phyloP scores from a whole-genome alignment of 2,329 filamentous ascomycete genomes.

The Xylariaceae sp. region DNA sequence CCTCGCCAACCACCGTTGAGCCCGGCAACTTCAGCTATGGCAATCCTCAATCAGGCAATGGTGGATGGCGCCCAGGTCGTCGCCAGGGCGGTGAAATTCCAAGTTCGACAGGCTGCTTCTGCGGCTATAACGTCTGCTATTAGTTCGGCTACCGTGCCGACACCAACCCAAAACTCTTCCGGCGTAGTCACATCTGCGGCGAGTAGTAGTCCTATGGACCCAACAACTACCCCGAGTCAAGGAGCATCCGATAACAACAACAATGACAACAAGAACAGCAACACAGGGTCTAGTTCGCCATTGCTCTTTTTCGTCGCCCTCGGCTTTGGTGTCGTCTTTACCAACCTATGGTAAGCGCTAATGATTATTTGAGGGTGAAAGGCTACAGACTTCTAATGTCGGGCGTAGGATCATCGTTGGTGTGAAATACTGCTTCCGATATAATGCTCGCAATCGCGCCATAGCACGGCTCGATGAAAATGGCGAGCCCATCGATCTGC shows the following conservation, averaged over 20 bases:
- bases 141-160: constrained; percentile 19
- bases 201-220: constrained; percentile 14
- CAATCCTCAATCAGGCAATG: constrained; percentile 45
- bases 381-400: constrained; percentile 25
- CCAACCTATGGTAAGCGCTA: constrained; percentile 88
- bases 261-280: constrained; percentile 40
- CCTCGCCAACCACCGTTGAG: neutral
- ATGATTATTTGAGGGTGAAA: constrained; percentile 1
- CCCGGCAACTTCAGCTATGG: constrained; percentile 39
- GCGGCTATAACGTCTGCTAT: constrained; percentile 15
- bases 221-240: constrained; percentile 18
- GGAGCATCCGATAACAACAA: constrained; percentile 31
- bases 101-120: constrained; percentile 30
- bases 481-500: constrained; percentile 86
- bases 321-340: constrained; percentile 97
- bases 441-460: constrained; percentile 90
- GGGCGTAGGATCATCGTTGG: constrained; percentile 91
- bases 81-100: constrained; percentile 43
- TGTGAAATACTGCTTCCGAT: constrained; percentile 98
- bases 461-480: constrained; percentile 74
- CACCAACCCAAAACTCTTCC: constrained; percentile 19
- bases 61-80: constrained; percentile 46
- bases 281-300: constrained; percentile 70
- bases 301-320: constrained; percentile 92
- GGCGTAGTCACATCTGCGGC: constrained; percentile 2